Evolutionary conservation across 2,329 filamentous ascomycete genomes (phyloP), one percentile per base, ranked within the genome.

Genomic region (Arachnopeziza araneosa): DNA sequence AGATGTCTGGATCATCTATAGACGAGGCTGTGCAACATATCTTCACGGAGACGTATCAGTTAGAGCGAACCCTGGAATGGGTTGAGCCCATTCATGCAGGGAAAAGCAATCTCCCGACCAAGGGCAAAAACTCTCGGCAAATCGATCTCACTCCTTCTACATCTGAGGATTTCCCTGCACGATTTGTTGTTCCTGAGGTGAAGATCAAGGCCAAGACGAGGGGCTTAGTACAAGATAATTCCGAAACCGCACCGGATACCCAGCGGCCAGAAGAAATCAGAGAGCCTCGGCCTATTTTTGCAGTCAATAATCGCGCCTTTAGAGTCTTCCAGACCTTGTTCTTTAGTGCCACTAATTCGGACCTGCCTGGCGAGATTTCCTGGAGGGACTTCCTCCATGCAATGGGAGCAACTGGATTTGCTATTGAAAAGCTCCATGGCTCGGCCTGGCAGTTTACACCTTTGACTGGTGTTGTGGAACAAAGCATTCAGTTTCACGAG

Each of bases 361-460:
- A 77, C 0, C 71, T 74, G 0, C 76, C 78, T 0, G 78, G 79
- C 2, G 82, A 84, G 64, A 64, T 85, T 0, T 36, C 75, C 0
- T 85, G 82, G 83, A 69, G 64, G 1, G 80, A 84, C 55, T 81
- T 84, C 60, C 66, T 84, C 2, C 76, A 79, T 60, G 81, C 81
- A 0, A 79, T 85, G 78, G 63, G 66, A 0, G 73, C 73, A 0
- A 74, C 75, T 0, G 83, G 82, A 0, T 85, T 87, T 57, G 61
- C 66, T 0, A 76, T 76, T 0, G 73, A 83, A 70, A 86, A 87
- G 70, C 74, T 86, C 0, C 84, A 85, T 60, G 82, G 83, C 0
- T 86, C 81, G 1, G 79, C 80, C 0, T 87, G 84, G 84, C 80
- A 84, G 12, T 87, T 87, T 62, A 75, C 73, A 17, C 79, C 79